Conservation (phyloP, 352 stramenopile genomes). For the Phytopythium montanum region DNA sequence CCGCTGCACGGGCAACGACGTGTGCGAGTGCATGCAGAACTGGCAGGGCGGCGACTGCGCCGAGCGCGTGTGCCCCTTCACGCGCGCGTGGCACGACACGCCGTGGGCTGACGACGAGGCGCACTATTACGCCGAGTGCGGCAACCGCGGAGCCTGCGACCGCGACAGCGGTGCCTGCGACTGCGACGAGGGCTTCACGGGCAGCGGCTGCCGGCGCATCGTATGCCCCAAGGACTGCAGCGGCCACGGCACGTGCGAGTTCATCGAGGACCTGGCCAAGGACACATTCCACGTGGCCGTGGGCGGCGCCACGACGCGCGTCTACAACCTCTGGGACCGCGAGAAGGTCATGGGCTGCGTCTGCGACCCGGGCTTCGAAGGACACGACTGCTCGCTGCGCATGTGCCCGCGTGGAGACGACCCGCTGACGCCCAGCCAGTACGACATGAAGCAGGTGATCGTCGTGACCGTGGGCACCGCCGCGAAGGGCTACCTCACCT, state of each 20-base stretch:
- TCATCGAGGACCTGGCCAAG: slow-evolving; percentile 55
- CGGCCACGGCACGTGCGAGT: slow-evolving; percentile 57
- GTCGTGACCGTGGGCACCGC: neutral
- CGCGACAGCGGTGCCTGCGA: slow-evolving; percentile 57
- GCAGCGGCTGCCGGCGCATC: slow-evolving; percentile 59
- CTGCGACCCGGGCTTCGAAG: slow-evolving; percentile 61
- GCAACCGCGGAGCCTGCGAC: slow-evolving; percentile 73
- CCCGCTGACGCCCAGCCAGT: slow-evolving; percentile 44
- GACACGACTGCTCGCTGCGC: slow-evolving; percentile 52
- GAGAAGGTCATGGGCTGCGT: slow-evolving; percentile 82
- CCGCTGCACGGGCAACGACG: slow-evolving; percentile 48
- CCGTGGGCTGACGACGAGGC: slow-evolving; percentile 38
- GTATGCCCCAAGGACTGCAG: slow-evolving; percentile 55
- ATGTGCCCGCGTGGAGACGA: slow-evolving; percentile 61
- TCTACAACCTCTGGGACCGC: slow-evolving; percentile 68
- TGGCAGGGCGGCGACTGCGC: slow-evolving; percentile 65
- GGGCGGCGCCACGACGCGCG: slow-evolving; percentile 19
- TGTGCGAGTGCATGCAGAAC: slow-evolving; percentile 62
- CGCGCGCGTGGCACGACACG: slow-evolving; percentile 60
- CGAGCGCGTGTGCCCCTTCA: slow-evolving; percentile 35
- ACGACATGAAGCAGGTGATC: slow-evolving; percentile 56
- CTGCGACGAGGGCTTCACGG: slow-evolving; percentile 81
- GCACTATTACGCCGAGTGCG: slow-evolving; percentile 52
- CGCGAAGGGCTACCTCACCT: slow-evolving; percentile 51
- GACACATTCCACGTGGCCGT: slow-evolving; percentile 45